Evolutionary conservation across 2,329 filamentous ascomycete species (phyloP), one percentile per base, ranked within the genome.

Genomic region (Cladophialophora psammophila): DNA sequence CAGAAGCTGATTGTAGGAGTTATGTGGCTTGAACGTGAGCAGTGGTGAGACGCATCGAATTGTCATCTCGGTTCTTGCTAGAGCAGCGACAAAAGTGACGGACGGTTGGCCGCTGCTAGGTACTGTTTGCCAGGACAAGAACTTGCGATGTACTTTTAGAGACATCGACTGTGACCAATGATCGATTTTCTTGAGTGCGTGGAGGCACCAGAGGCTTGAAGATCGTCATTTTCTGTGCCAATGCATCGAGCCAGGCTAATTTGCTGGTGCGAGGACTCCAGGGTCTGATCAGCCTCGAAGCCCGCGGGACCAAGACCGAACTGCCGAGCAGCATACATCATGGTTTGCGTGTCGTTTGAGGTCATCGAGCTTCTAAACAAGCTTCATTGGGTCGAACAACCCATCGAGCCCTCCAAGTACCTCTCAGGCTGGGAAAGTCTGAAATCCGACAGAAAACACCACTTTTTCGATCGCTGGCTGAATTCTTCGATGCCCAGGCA

Each of bases 251-350:
- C 45, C 20, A 3, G 13, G 45, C 45, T 18, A 50, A 50, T 50
- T 13, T 50, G 45, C 8, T 31, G 18, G 45, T 42, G 40, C 45
- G 26, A 10, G 45, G 20, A 50, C 20, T 26, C 20, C 26, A 26
- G 26, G 20, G 20, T 50, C 20, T 50, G 45, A 50, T 50, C 45
- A 50, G 45, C 45, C 45, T 50, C 20, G 45, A 50, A 31, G 12
- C 18, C 26, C 45, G 18, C 45, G 18, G 45, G 45, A 31, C 20
- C 45, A 50, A 3, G 4, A 18, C 45, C 20, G 45, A 50, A 48
- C 42, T 50, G 20, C 45, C 20, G 45, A 50, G 9, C 26, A 18
- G 18, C 10, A 50, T 50, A 50, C 45, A 50, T 50, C 45, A 50
- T 50, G 45, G 18, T 18, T 10, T 31, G 45, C 45, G 20, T 26